Base-by-base conservation (phyloP, 106 monocot genomes). In the Dioscorea alata region DNA sequence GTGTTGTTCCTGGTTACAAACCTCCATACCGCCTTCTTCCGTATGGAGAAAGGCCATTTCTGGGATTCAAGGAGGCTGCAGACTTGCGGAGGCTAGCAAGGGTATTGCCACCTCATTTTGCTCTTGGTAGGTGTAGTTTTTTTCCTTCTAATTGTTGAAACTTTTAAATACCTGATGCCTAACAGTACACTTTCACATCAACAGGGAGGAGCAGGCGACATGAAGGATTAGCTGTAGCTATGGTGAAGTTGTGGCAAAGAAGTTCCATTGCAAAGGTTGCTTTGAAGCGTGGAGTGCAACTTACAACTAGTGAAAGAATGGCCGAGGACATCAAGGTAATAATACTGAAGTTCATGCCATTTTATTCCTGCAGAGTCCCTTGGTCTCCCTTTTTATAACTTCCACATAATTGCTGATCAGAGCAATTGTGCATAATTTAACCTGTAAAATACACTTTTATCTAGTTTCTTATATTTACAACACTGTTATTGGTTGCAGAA, bases 281-380 rank as follows among this genome's bases (percentile, higher is more conserved):
- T 76, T 61, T 97, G 67, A 97, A 97, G 48, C 83, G 96, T 65
- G 92, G 96, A 7, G 96, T 97, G 31, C 96, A 92, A 66, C 89
- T 92, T 72, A 92, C 96, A n/a, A 87, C 68, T 23, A 92, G 96
- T 70, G 96, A 97, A 83, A 86, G 96, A 80, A 97, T 97, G 89
- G 96, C 96, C 24, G 86, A 82, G 74, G 96, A 92, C 63, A 89
- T 97, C 31, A 89, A 92, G 67, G 96, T 97, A 86, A 72, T 42
- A 42, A 42, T 42, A 42, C 42, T 42, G 2, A 42, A 42, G 42
- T 42, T 42, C 4, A 42, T 28, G 28, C 28, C 42, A 42, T 6
- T 6, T 42, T 42, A 10, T 42, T 42, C 9, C 42, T 6, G 5
- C 10, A 8, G 42, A 42, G 6, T 6, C 0, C 5, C 10, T 5